These are phyloP conservation scores for Agaricus sinodeliciosus DNA, from an alignment of 768 basidiomycete genomes.

Conservation along the genomic window DNA sequence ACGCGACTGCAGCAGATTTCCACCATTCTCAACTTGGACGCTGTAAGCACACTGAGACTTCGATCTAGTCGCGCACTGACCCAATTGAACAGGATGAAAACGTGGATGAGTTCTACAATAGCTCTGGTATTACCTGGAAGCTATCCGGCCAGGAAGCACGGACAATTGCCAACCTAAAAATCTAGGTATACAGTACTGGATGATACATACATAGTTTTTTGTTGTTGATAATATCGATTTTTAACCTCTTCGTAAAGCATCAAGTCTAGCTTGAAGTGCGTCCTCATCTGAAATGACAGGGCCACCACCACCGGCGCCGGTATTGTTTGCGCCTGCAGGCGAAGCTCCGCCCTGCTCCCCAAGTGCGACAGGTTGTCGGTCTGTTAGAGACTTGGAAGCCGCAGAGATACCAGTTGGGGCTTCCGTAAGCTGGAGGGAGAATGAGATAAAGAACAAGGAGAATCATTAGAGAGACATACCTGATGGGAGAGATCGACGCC, in stretches of 20 bases:
- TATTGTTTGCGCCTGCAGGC: slow-evolving; percentile 24
- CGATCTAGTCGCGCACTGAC: background rate
- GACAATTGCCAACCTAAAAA: slow-evolving; percentile 55
- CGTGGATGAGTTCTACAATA: slow-evolving; percentile 89
- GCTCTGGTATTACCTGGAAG: slow-evolving; percentile 89
- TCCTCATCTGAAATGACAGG: slow-evolving; percentile 70
- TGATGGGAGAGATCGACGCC: slow-evolving; percentile 88
- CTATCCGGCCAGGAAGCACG: slow-evolving; percentile 73
- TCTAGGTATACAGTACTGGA: slow-evolving; percentile 19
- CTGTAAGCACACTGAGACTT: slow-evolving; percentile 33
- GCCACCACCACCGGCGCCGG: slow-evolving; percentile 31
- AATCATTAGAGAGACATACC: slow-evolving; percentile 27
- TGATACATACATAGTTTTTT: slow-evolving; percentile 5
- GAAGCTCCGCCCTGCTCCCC: slow-evolving; percentile 52
- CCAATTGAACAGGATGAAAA: slow-evolving; percentile 70
- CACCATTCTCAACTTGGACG: slow-evolving; percentile 84
- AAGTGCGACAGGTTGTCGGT: slow-evolving; percentile 77
- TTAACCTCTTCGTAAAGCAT: slow-evolving; percentile 75
- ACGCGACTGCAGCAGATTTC: slow-evolving; percentile 88
- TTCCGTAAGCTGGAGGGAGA: slow-evolving; percentile 61
- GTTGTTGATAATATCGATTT: background rate
- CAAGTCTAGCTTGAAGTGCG: slow-evolving; percentile 87
- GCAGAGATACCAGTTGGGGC: slow-evolving; percentile 70
- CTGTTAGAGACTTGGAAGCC: slow-evolving; percentile 50
- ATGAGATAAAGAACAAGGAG: background rate